Base-by-base conservation (phyloP, 2,329 filamentous ascomycete genomes). In the Sclerotinia borealis region DNA sequence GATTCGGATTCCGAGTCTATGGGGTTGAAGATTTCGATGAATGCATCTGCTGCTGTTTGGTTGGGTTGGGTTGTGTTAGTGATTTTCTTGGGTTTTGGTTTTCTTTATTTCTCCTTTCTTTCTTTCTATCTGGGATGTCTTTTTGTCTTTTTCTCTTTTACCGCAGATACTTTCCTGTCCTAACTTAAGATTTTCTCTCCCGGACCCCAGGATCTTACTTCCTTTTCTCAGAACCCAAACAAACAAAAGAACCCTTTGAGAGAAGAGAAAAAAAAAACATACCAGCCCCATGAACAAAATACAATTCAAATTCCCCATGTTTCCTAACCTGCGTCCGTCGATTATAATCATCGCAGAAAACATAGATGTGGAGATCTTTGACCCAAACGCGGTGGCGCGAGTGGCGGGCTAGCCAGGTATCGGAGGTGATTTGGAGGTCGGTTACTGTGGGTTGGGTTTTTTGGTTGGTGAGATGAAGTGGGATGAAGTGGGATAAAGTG, bases 321-420 rank as follows among this genome's bases (percentile, higher is more conserved):
- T 56, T 76, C 51, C 79, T 81, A 56, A 78, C 79, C 5, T 83
- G 79, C 74, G 84, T 81, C 52, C 79, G 77, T 65, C 83, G 79
- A 9, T 78, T 77, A 67, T 87, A 87, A 1, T 77, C 74, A n/a
- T 80, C 75, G 68, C 80, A 84, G 71, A 87, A 87, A 9, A 86
- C 80, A 70, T 85, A 86, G 0, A 83, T 78, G 63, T 84, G 79
- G 19, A 87, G 72, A 65, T 85, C 81, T 39, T 77, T 78, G 2
- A 87, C 73, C 75, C 79, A 80, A 64, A 87, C 74, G 29, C 79
- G 76, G 62, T 79, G 77, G 15, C 73, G 74, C 15, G 77, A 78
- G 45, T 79, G 79, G 50, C 78, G 80, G 36, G 77, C 76, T 27
- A 87, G 72, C 84, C 83, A 86, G 4, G 75, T 77, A 1, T 76